Evolutionary conservation across 108 stramenopile genomes (phyloP).

Genomic region (Pseudonitzschia delicatissima): DNA sequence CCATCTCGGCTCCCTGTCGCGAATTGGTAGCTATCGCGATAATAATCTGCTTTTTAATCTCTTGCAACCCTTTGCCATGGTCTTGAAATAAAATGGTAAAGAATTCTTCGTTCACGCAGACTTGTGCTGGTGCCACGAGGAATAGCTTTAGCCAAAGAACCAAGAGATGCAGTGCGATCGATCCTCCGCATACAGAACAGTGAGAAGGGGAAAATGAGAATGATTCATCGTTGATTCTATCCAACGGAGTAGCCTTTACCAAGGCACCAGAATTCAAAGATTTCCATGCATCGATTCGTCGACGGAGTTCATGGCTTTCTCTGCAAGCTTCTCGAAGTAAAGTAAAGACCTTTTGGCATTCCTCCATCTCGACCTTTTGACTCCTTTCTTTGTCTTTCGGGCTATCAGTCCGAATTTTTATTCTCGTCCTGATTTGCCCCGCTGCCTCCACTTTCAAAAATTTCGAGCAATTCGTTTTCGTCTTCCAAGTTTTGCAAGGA

Average conservation of each 20-base stretch:
- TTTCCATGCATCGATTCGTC: slow-evolving; percentile 73
- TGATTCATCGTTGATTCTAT: not conserved
- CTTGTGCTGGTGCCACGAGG: slow-evolving; percentile 25
- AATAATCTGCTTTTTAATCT: slow-evolving; percentile 46
- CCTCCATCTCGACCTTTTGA: slow-evolving; percentile 38
- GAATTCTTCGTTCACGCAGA: slow-evolving; percentile 25
- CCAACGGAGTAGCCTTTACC: not conserved
- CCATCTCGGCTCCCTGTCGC: slow-evolving; percentile 40
- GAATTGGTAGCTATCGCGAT: slow-evolving; percentile 61
- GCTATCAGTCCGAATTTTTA: not conserved
- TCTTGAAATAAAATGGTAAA: slow-evolving; percentile 46
- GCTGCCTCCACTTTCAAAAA: slow-evolving; percentile 33
- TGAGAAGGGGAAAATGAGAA: slow-evolving; percentile 50
- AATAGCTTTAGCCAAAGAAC: slow-evolving; percentile 45
- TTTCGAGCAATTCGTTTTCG: slow-evolving; percentile 42
- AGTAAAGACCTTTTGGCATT: slow-evolving; percentile 50
- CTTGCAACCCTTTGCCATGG: slow-evolving; percentile 34
- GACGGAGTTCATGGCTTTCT: slow-evolving; percentile 60
- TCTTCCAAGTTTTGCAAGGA: slow-evolving; percentile 41
- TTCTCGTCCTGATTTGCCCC: not conserved
- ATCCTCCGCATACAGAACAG: slow-evolving; percentile 53
- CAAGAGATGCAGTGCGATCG: slow-evolving; percentile 47
- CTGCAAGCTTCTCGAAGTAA: slow-evolving; percentile 72
- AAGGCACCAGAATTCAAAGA: slow-evolving; percentile 54
- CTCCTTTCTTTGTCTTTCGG: slow-evolving; percentile 19